Evolutionary conservation across 2,329 filamentous ascomycete genomes (phyloP).

Genomic region (Phialophora chinensis): DNA sequence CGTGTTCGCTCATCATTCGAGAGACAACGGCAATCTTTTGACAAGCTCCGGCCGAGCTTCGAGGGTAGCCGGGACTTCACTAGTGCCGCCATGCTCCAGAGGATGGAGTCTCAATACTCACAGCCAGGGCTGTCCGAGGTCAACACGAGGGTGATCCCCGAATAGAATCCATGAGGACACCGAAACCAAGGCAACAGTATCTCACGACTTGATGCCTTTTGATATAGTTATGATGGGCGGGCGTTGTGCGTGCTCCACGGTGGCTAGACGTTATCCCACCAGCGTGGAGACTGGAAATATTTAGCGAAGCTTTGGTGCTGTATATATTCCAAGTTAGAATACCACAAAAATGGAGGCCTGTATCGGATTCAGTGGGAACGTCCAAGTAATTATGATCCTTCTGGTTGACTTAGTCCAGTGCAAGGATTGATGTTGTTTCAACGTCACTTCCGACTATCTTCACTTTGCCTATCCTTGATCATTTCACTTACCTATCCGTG

Average conservation of each 20-base stretch:
- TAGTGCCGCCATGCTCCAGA: slow-evolving; percentile 80
- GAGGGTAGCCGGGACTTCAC: slow-evolving; percentile 91
- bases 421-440: not conserved
- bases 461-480: too few species aligned
- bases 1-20: slow-evolving; percentile 84
- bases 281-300: slow-evolving; percentile 11
- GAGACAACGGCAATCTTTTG: slow-evolving; percentile 83
- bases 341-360: slow-evolving; percentile 15
- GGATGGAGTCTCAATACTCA: slow-evolving; percentile 77
- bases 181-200: slow-evolving; percentile 6
- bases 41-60: slow-evolving; percentile 80
- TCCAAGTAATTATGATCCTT: not conserved
- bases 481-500: too few species aligned
- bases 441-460: not conserved
- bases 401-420: not conserved
- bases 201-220: slow-evolving; percentile 31
- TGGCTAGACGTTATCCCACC: slow-evolving; percentile 2
- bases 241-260: not conserved
- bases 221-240: slow-evolving; percentile 21
- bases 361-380: not conserved
- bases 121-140: slow-evolving; percentile 36
- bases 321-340: slow-evolving; percentile 29
- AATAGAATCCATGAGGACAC: slow-evolving; percentile 25
- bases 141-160: slow-evolving; percentile 32
- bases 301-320: slow-evolving; percentile 27